A percentile compares a stretch with the other conserved stretches of the same genome.
phyloP scores from a whole-genome alignment of 176 grass and related monocot genomes.

The Alopecurus myosuroides region DNA sequence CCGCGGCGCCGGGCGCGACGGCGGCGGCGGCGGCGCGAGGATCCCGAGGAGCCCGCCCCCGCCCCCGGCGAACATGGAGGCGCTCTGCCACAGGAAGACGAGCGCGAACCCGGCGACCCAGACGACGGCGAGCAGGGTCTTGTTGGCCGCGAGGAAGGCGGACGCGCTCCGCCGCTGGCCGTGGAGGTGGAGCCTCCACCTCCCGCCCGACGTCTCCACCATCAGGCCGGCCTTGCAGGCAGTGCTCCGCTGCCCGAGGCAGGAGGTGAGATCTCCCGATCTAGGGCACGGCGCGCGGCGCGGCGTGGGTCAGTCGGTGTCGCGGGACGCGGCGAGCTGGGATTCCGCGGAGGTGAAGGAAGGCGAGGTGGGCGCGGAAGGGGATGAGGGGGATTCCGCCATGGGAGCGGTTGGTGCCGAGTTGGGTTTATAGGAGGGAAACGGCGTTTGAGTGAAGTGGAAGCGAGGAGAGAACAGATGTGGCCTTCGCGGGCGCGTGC shows the following conservation, averaged over 20 bases:
- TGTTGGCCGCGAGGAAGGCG: slow-evolving; percentile 46
- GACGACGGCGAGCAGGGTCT: slow-evolving; percentile 45
- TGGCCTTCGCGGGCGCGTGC: slow-evolving; percentile 1
- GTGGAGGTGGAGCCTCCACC: slow-evolving; percentile 27
- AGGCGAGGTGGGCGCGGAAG: neutral
- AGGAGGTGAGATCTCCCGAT: slow-evolving; percentile 18
- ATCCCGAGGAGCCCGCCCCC: slow-evolving; percentile 6
- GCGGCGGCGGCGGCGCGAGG: slow-evolving; percentile 6
- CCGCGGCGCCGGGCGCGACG: slow-evolving; percentile 29
- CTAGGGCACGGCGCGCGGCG: slow-evolving; percentile 8
- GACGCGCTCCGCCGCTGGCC: slow-evolving; percentile 33
- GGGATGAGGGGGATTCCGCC: slow-evolving; percentile 30
- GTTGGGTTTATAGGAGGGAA: slow-evolving; percentile 30
- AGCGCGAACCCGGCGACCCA: slow-evolving; percentile 69
- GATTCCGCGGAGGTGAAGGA: neutral
- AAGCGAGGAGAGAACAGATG: slow-evolving; percentile 25
- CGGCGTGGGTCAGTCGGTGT: slow-evolving; percentile 9
- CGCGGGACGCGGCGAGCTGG: neutral
- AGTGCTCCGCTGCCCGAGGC: too few relatives aligned
- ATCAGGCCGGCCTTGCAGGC: slow-evolving; percentile 3
- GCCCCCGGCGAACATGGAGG: slow-evolving; percentile 26
- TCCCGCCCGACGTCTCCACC: slow-evolving; percentile 40
- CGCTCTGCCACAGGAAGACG: slow-evolving; percentile 70
- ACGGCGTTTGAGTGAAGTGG: slow-evolving; percentile 29
- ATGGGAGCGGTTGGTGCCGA: slow-evolving; percentile 26